A percentile compares a stretch with the other conserved stretches of the same genome.
Conservation (phyloP, 2,329 filamentous ascomycete genomes). For the Aspergillus carbonarius region DNA sequence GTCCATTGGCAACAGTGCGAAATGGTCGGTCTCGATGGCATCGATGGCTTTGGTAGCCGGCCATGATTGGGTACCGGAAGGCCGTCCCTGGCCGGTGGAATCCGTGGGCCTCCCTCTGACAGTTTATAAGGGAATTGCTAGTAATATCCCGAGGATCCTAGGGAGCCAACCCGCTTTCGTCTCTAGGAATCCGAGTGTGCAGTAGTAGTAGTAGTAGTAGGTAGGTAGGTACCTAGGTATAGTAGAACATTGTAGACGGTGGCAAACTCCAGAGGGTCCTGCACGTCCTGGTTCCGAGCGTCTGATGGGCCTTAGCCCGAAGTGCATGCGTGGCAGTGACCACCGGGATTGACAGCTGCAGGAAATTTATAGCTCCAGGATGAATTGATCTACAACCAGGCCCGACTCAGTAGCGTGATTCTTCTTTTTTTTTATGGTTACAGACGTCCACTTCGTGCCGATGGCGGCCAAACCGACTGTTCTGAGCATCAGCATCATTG, state of each 20-base stretch:
- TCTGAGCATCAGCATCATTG: not conserved
- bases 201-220: not conserved
- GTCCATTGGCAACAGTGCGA: not conserved
- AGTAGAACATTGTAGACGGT: not conserved
- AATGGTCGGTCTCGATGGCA: slow-evolving; percentile 2
- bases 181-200: not conserved
- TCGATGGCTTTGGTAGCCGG: not conserved
- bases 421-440: not conserved
- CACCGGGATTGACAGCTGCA: slow-evolving; percentile 5
- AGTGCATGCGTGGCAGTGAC: slow-evolving; percentile 5
- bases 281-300: not conserved
- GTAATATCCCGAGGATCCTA: not conserved
- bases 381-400: not conserved
- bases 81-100: slow-evolving; percentile 3
- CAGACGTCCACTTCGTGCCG: not conserved
- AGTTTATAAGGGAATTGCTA: not conserved
- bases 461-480: not conserved
- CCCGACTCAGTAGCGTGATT: not conserved
- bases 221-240: too few relatives aligned
- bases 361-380: not conserved
- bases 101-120: slow-evolving; percentile 4
- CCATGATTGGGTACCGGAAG: slow-evolving; percentile 9
- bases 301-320: slow-evolving; percentile 2
- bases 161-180: not conserved
- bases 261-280: slow-evolving; percentile 1